phyloP scores from a whole-genome alignment of 345 rosid genomes.

The Linum tenue region DNA sequence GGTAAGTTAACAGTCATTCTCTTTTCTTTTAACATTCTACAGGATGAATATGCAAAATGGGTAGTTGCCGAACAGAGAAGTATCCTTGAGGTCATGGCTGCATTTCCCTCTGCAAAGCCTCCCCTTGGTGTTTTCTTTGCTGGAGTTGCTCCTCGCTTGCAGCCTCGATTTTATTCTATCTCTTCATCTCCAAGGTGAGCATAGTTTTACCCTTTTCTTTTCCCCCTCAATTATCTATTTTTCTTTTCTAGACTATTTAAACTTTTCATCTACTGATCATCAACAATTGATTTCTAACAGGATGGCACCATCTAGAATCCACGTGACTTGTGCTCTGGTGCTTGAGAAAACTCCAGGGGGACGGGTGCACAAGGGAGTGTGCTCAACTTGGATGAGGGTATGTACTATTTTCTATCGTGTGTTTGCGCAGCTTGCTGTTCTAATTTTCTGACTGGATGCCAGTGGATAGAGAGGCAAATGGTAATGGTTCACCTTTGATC shows the following conservation, averaged over 20 bases:
- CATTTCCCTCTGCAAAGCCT: conserved; percentile 81
- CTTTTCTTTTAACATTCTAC: conserved; percentile 1
- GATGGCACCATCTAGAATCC: conserved; percentile 55
- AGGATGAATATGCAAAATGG: conserved; percentile 96
- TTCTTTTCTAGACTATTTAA: neutral
- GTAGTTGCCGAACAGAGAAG: conserved; percentile 79
- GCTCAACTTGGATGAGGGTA: conserved; percentile 99
- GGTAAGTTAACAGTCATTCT: neutral
- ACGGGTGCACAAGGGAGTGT: conserved; percentile 79
- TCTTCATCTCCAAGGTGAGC: conserved; percentile 90
- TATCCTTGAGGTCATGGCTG: conserved; percentile 88
- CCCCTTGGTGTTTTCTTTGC: conserved; percentile 98
- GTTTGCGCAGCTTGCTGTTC: neutral
- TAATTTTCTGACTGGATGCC: neutral
- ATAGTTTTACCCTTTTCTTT: neutral
- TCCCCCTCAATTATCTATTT: conserved; percentile 9
- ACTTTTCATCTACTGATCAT: conserved; percentile 4
- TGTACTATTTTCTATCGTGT: neutral
- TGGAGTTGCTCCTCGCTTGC: conserved; percentile 77
- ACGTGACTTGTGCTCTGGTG: conserved; percentile 91
- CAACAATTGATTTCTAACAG: conserved; percentile 30
- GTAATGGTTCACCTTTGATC: neutral
- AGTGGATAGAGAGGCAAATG: neutral
- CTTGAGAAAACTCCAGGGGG: conserved; percentile 76
- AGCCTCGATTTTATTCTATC: conserved; percentile 88